A percentile compares a stretch with the other conserved stretches of the same genome.
These are phyloP conservation scores for Syzygium syzygioides DNA, from an alignment of 441 rosid genomes.

Conservation along the genomic window DNA sequence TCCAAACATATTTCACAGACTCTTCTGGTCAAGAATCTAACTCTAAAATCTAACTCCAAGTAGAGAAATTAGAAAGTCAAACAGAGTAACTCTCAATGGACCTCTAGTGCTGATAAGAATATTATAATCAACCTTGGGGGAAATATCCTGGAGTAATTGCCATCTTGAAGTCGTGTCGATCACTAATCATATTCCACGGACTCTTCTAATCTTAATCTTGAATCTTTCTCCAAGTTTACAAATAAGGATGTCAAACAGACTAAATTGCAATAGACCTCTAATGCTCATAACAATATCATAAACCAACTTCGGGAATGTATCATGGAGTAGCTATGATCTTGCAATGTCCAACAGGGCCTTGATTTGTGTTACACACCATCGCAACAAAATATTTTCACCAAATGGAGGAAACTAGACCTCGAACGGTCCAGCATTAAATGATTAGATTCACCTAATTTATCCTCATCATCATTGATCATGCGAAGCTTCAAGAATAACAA, in stretches of 20 bases:
- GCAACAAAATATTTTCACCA: background rate
- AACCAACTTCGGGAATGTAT: background rate
- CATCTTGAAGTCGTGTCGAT: background rate
- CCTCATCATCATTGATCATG: background rate
- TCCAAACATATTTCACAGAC: fast-evolving
- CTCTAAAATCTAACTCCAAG: fast-evolving
- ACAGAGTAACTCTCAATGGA: background rate
- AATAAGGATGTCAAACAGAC: background rate
- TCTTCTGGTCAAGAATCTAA: background rate
- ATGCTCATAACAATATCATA: background rate
- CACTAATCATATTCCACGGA: background rate
- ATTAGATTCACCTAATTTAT: background rate
- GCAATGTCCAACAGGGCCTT: background rate
- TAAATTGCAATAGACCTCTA: background rate
- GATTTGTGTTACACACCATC: background rate
- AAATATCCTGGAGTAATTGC: background rate
- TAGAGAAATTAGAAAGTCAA: background rate
- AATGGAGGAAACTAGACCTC: background rate
- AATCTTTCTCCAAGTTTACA: background rate
- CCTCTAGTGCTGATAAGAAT: background rate
- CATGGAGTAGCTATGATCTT: background rate
- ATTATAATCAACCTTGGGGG: background rate
- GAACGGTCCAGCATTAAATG: background rate
- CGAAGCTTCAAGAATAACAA: background rate
- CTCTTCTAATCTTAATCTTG: background rate